Evolutionary conservation across 2,329 filamentous ascomycete genomes (phyloP), one percentile per base, ranked within the genome.

Genomic region (Orbilia javanica): DNA sequence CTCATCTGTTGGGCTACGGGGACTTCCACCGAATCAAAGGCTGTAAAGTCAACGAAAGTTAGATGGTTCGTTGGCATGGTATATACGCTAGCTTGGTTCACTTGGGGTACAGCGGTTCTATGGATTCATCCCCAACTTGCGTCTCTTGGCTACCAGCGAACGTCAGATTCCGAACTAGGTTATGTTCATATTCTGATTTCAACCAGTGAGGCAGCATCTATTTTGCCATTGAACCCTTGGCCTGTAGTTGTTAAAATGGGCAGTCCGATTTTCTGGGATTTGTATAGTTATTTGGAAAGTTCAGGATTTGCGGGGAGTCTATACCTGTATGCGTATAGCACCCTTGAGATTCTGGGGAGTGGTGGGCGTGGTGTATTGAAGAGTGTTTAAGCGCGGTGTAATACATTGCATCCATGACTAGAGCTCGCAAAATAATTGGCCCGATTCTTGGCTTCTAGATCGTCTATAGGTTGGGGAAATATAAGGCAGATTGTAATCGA

Each of bases 91-190:
- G 39, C 52, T 10, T 69, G 65, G 65, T 69, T 69, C 27, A 60
- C 44, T 15, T 69, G 65, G 65, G 39, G 50, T 25, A 69, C 65
- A 22, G 36, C 65, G 1, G 52, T 27, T 11, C 31, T 69, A 46
- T 69, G 65, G 65, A 69, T 69, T 11, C 39, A 69, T 50, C 65
- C 65, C 42, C 65, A 69, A 36, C 65, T 69, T 60, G 50, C 65
- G 8, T 53, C 65, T 25, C 52, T 57, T 69, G 65, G 65, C 4
- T 69, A 69, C 39, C 50, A 69, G n/a, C 60, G 65, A 22, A 46
- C 42, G 10, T 57, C 52, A 7, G 65, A 69, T 15, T 15, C 50
- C 10, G 50, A 25, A 11, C 6, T 57, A 5, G 65, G 65, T 5
- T 69, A 69, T 27, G 52, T 69, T n/a, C 65, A 69, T 60, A 60